Base-by-base conservation (phyloP, 805 yeast species). In the Kockiozyma suomiensis region DNA sequence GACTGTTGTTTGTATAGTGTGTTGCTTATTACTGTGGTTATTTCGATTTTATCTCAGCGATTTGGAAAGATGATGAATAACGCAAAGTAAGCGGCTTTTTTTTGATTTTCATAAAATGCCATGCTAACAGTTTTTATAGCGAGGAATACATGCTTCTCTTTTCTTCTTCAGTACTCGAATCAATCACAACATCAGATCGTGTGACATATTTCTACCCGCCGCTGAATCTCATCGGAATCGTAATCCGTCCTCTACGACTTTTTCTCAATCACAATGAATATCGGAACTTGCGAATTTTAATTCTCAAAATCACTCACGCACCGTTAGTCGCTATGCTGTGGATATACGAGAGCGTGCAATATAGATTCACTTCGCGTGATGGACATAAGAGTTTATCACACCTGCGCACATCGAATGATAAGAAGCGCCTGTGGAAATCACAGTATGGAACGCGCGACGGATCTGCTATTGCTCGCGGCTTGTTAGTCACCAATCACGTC, bases 161-260 rank as follows among this genome's bases (percentile, higher is more conserved):
- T 50, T 67, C 74, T 2, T 64, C 72, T 4, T 65, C 68, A 1
- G 75, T 71, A 4, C 67, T 70, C 33, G 74, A 72, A 50, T 60
- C 72, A 3, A 70, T 72, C 48, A 66, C 72, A 15, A 72, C 72
- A 2, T 68, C 73, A 12, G 74, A 72, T 53, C 65, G 70, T 13
- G 67, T 72, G 21, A 70, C 73, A 0, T 72, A 71, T 48, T 70
- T 70, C 50, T 72, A 71, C 45, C 74, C 74, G 3, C 74, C 74
- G 23, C 52, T 72, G 32, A 72, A 72, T 55, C 59, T 72, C 33
- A 58, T 58, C 38, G 69, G 67, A n/a, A 46, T 72, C 33, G 35
- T 69, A 6, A 58, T 72, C 45, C 65, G 74, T 23, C 74, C 74
- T 12, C 50, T 71, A 15, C 56, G 72, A 8, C 54, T 69, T 43